Evolutionary conservation across 1,284 basidiomycete genomes (phyloP), one percentile per base, ranked within the genome.

Genomic region (Heterobasidion irregulare): DNA sequence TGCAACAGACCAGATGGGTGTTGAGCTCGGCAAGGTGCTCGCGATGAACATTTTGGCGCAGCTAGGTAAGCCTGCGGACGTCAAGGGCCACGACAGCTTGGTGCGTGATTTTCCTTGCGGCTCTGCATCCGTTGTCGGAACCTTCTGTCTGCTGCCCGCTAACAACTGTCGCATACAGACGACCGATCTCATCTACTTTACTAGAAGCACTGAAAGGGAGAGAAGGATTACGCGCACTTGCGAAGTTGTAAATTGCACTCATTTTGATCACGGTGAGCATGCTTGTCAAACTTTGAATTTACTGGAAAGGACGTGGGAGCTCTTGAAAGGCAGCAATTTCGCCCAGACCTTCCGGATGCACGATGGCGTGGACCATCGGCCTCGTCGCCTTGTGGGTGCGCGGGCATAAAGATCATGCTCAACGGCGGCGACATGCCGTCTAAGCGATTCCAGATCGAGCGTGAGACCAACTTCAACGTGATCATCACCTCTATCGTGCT

Each of bases 391-490:
- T 94, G 70, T 98, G 95, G 0, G 95, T 26, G 96, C 34, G 81
- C 84, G 2, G 95, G 98, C 72, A 95, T 94, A 52, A 99, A 98
- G 80, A 98, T 98, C 67, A 96, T 98, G 90, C 74, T 98, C 61
- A 99, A 98, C 64, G 92, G 92, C 44, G 94, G 94, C 26, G 87
- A 86, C 15, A 94, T 92, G 0, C 92, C 92, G 0, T 93, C 91
- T 16, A 98, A 98, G 67, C 88, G 92, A 55, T 90, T 87, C 64
- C 98, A 97, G 77, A 97, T 98, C 66, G 94, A 97, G 73, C 89
- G 85, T 73, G 95, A 98, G 76, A 98, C 96, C n/a, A 98, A 97
- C 70, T 96, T 94, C 78, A 98, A 98, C 67, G 95, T 98, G 62
- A 75, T 95, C 54, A 91, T 96, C 76, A 98, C 98, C 72, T 98